Percentiles rank a stretch among this genome's conserved stretches.
phyloP scores from a whole-genome alignment of 2,329 filamentous ascomycete genomes.

The Sporothrix luriei region DNA sequence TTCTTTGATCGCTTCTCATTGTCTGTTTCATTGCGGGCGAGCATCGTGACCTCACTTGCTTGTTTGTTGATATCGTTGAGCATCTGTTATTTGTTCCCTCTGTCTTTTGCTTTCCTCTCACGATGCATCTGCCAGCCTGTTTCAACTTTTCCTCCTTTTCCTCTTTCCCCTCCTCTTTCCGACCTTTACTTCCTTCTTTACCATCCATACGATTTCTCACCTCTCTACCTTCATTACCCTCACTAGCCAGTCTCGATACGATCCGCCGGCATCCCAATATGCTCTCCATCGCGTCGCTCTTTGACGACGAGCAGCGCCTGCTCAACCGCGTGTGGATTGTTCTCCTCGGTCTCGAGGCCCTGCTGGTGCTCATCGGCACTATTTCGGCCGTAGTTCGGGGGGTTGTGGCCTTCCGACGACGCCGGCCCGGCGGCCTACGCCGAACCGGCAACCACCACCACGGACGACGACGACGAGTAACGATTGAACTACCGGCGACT shows the following conservation, averaged over 20 bases:
- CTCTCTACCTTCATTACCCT: not conserved
- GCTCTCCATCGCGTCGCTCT: slow-evolving; percentile 36
- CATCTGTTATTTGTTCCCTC: not conserved
- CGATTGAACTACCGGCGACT: slow-evolving; percentile 29
- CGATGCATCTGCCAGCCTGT: slow-evolving; percentile 24
- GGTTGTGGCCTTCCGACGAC: slow-evolving; percentile 28
- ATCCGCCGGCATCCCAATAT: slow-evolving; percentile 30
- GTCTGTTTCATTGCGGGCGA: not conserved
- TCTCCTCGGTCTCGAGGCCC: slow-evolving; percentile 40
- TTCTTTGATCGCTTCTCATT: slow-evolving; percentile 22
- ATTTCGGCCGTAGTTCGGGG: slow-evolving; percentile 31
- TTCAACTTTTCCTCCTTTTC: slow-evolving; percentile 9
- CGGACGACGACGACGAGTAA: slow-evolving; percentile 26
- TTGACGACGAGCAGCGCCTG: slow-evolving; percentile 40
- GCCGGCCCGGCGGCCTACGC: slow-evolving; percentile 21
- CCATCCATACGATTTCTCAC: not conserved
- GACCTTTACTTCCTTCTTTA: not conserved
- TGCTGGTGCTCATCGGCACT: slow-evolving; percentile 38
- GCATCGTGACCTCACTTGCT: slow-evolving; percentile 18
- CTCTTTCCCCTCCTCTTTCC: not conserved
- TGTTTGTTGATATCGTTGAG: not conserved
- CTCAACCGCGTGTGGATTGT: slow-evolving; percentile 42
- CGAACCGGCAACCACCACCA: not conserved
- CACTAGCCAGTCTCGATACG: slow-evolving; percentile 10
- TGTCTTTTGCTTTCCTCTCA: not conserved